Base-by-base conservation (phyloP, 2,329 filamentous ascomycete genomes). In the Colletotrichum limetticola region DNA sequence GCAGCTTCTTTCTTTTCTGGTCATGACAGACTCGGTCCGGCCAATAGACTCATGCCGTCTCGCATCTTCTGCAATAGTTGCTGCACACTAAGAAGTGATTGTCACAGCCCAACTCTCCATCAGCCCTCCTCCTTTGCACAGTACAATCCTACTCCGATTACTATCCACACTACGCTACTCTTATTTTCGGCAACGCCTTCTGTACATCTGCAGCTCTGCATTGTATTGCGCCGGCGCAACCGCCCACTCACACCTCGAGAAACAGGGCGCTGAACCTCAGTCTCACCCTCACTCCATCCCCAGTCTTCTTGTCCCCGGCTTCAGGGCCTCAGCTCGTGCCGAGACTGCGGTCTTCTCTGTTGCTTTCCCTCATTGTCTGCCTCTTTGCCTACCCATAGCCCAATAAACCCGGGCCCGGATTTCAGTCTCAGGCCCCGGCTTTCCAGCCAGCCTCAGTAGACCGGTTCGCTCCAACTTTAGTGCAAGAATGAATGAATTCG, bases 171-270 rank as follows among this genome's bases (percentile, higher is more conserved):
- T 30, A 22, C 32, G 60, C 42, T 49, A 49, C 42, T 49, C 19
- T 49, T 56, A 61, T 61, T 70, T 61, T 66, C 71, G 66, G 67
- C 66, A 52, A 70, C 56, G 16, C 56, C 70, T 65, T 56, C 66
- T 65, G 37, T 53, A 5, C 60, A 32, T 37, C 62, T 65, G 62
- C 52, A 57, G 46, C 57, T 56, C 66, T 61, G 55, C 60, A 65
- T 19, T 32, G 22, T 60, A 22, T 26, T 64, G 30, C 28, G 53
- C 42, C 58, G 11, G 9, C 63, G 24, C 53, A 26, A 42, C 35
- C 42, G 42, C 30, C 58, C 57, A 63, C 66, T 52, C 64, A 68
- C 22, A 32, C 56, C 6, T 35, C 57, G 24, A 46, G 37, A 64
- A 57, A 72, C 60, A 61, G 52, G 60, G 61, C 66, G 60, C 70